Evolutionary conservation across 768 basidiomycete species (phyloP), one percentile per base, ranked within the genome.

Genomic region (Russula virescens): DNA sequence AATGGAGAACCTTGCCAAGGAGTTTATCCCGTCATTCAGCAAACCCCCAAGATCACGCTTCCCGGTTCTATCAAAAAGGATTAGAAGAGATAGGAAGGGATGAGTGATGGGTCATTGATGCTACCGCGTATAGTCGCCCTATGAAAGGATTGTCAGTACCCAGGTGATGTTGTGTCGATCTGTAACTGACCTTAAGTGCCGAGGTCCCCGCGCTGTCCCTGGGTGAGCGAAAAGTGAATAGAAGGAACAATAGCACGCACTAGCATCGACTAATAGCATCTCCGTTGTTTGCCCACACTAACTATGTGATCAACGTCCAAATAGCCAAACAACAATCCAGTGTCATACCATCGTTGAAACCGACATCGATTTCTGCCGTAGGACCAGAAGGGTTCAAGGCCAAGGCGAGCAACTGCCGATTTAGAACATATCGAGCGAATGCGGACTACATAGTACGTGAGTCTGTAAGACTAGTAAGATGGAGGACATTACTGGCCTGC

Each of bases 211-310:
- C 91, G 70, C 91, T 94, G 57, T 61, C 46, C 25, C 38, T 73
- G 72, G 69, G 42, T 63, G 57, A 57, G 63, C n/a, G n/a, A 54
- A 28, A 10, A 26, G 42, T 23, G 25, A 19, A 38, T n/a, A 34
- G 21, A 28, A 26, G 18, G 50, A 31, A 10, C 13, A 34, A 11
- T 2, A 47, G 66, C 49, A 79, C 87, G 71, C 71, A 91, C 89
- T 91, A 93, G 58, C 88, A 88, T 58, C 89, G 81, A 72, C 91
- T 94, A 62, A 97, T 91, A 6, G 92, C 89, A 71, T 99, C 97
- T 0, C 97, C 97, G 68, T 98, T 98, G 71, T 98, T 97, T 2
- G 97, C 97, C 97, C 97, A 99, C 19, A 93, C 91, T 91, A 63
- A 25, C 49, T 14, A 46, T 26, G 43, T 62, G 26, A 19, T n/a